Evolutionary conservation across 495 filamentous ascomycete genomes (phyloP), one percentile per base, ranked within the genome.

Genomic region (Annulohypoxylon nitens): DNA sequence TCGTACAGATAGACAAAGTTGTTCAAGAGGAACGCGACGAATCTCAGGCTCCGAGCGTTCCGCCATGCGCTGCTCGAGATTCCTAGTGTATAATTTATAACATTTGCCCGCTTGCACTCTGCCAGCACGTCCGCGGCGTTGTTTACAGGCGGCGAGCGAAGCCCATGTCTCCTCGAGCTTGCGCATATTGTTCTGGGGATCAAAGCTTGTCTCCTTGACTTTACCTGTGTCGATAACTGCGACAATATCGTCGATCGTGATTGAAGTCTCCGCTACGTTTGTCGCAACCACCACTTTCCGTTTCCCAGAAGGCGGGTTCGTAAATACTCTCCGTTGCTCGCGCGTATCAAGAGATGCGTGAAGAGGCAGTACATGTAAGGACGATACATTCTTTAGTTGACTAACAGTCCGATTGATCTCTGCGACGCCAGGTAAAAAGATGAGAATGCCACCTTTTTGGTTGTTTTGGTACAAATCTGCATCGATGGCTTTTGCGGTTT

Each of bases 241-340:
- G 11, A 98, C 95, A 37, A 98, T 92, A 75, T 99, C 96, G 65
- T 96, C 93, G 59, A 99, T 99, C 0, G 96, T 99, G 69, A 99
- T 98, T 9, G 96, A 98, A 0, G 96, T 99, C 78, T 99, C 96
- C 2, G 96, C 96, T 14, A 99, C 95, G 73, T 99, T 99, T 14
- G 96, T 99, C 1, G 96, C 92, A 10, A 93, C 92, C 23, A 99
- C 91, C 43, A 99, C 90, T 81, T 99, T 99, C 23, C 96, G 85
- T 80, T 92, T 93, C 1, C 93, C 94, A 20, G 79, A 79, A 0
- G 96, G 94, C 1, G 96, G 84, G 26, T 83, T 86, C 14, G 88
- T 86, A 78, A 99, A 99, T 4, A 99, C 96, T 50, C 89, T 89
- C 16, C 90, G 89, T 78, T 99, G 96, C 64, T 98, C 95, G 14